Conservation (phyloP, 495 filamentous ascomycete species). For the Zalerion maritima region DNA sequence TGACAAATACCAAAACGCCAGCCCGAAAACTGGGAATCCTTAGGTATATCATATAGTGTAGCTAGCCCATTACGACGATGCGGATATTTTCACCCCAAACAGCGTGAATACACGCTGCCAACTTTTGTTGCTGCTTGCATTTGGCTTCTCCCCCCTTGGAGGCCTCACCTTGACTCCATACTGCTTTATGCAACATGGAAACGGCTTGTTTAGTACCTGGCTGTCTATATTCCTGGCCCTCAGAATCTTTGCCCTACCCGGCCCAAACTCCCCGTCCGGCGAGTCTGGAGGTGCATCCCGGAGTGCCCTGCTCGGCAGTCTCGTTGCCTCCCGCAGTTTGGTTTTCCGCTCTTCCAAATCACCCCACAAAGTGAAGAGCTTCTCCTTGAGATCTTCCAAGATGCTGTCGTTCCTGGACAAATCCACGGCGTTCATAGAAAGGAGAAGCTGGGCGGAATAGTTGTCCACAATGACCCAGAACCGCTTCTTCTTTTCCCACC, state of each 20-base stretch:
- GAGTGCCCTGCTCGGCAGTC: slow-evolving; percentile 11
- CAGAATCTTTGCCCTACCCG: slow-evolving; percentile 10
- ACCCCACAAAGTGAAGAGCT: slow-evolving; percentile 74
- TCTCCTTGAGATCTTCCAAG: slow-evolving; percentile 45
- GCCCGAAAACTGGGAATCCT: too few relatives aligned
- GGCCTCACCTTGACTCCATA: slow-evolving; percentile 34
- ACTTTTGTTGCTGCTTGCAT: slow-evolving; percentile 17
- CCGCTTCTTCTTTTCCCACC: slow-evolving; percentile 21
- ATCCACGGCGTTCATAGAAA: slow-evolving; percentile 51
- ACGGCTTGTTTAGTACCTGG: slow-evolving; percentile 31
- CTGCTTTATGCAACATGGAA: slow-evolving; percentile 47
- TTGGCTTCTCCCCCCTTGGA: slow-evolving; percentile 13
- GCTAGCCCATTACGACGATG: too few relatives aligned
- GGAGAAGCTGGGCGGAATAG: slow-evolving; percentile 46
- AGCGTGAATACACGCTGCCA: slow-evolving; percentile 40
- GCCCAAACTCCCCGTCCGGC: slow-evolving; percentile 5
- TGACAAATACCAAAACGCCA: too few relatives aligned
- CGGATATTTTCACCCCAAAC: slow-evolving; percentile 37
- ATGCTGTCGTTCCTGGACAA: slow-evolving; percentile 34
- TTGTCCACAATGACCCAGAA: slow-evolving; percentile 56
- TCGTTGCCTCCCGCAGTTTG: slow-evolving; percentile 3
- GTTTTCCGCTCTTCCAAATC: slow-evolving; percentile 59
- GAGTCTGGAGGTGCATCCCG: slow-evolving; percentile 11
- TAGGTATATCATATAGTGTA: too few relatives aligned
- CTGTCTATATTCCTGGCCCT: slow-evolving; percentile 4